Evolutionary conservation across 768 basidiomycete genomes (phyloP), one percentile per base, ranked within the genome.

Genomic region (Phaeotremella fagi): DNA sequence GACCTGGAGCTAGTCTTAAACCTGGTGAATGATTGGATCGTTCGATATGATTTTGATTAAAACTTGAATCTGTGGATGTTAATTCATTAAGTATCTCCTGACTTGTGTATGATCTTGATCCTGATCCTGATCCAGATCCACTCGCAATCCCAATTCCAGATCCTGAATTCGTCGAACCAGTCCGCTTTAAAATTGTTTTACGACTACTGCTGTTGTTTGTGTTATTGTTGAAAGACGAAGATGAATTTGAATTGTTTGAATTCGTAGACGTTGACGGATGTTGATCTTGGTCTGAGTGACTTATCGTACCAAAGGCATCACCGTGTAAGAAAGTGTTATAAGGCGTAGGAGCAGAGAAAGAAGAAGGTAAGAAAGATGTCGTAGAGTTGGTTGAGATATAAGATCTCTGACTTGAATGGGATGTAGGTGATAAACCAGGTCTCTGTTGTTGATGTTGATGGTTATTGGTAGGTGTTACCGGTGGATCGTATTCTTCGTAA

Each of bases 301-400:
- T 7, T 33, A 7, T 33, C 31, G 16, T 33, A 33, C 31, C 37
- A 25, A 9, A 52, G 7, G 31, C 31, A 44, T 52, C 28, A 22
- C 23, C 7, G 4, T 6, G 24, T 18, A 28, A 43, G n/a, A 33
- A 44, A 4, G 50, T 52, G 41, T 52, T 52, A 20, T 26, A 52
- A 25, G 50, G 50, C 7, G 50, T 52, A 3, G 50, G 50, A 24
- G 50, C 50, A 44, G 18, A 29, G 5, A 12, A 23, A 31, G 26
- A 25, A 5, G 46, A 26, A 3, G 45, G 45, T 16, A 57, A 52
- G 18, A 48, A 48, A 14, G 54, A 41, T 6, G 37, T 31, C 12
- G 50, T 52, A 1, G 55, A 44, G 0, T 43, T 46, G 18, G 50
- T 35, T 2, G 55, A 57, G 0, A 45, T 29, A 41, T 38, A 48